Percentiles rank a stretch among this genome's conserved stretches.
Evolutionary conservation across 2,329 filamentous ascomycete genomes (phyloP).

Genomic region (Cryphonectria japonica): DNA sequence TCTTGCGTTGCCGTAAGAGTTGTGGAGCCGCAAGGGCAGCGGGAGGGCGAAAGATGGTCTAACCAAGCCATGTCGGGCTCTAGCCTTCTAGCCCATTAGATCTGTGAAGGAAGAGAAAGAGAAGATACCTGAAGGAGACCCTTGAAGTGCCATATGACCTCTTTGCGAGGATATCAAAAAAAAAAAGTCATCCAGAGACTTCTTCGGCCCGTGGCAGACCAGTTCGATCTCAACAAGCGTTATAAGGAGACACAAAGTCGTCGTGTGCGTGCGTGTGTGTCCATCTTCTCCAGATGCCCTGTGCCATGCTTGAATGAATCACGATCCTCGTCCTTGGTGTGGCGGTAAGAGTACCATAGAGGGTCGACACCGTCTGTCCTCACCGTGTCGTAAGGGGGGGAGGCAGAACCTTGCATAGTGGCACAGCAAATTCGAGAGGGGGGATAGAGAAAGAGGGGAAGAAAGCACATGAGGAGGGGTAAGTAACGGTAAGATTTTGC

Average conservation of each 20-base stretch:
- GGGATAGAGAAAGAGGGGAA: background rate
- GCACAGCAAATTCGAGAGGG: background rate
- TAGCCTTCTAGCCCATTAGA: background rate
- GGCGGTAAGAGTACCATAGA: too few relatives aligned
- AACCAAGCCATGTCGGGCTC: background rate
- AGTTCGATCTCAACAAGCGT: background rate
- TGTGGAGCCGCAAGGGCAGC: slow-evolving; percentile 9
- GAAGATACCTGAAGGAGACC: background rate
- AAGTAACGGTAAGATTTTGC: too few relatives aligned
- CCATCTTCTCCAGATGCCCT: background rate
- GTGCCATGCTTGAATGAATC: background rate
- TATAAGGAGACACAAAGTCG: too few relatives aligned
- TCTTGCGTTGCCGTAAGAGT: slow-evolving; percentile 12
- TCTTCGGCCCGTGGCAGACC: background rate
- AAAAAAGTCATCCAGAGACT: background rate
- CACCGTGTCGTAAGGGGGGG: background rate
- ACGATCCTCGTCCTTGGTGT: background rate
- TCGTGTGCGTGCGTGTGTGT: background rate
- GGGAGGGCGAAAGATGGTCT: background rate
- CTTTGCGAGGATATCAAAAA: background rate
- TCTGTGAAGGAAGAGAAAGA: background rate
- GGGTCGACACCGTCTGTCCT: background rate
- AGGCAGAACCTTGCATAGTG: background rate
- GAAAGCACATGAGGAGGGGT: too few relatives aligned
- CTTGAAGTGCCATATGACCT: background rate